These are phyloP conservation scores for Lonicera japonica DNA, from an alignment of 129 eudicot species.

Conservation along the genomic window DNA sequence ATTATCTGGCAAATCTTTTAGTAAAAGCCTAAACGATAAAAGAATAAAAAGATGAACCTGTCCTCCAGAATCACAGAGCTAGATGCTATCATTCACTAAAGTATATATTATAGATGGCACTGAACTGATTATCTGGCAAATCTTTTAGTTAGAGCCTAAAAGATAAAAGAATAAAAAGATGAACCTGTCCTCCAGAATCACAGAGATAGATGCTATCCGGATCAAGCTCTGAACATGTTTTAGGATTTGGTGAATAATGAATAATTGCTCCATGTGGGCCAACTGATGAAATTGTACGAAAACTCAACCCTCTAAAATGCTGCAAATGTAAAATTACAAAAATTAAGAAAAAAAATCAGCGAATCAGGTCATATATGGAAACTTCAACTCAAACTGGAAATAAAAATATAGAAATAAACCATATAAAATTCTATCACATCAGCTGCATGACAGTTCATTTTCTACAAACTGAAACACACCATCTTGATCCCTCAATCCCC, in stretches of 20 bases:
- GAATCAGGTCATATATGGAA: background rate
- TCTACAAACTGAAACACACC: too few species aligned
- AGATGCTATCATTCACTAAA: background rate
- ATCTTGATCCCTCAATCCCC: too few species aligned
- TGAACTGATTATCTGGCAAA: background rate
- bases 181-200: slow-evolving; percentile 99
- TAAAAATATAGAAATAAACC: too few species aligned
- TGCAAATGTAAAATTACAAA: slow-evolving; percentile 35
- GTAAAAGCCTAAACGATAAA: background rate
- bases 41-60: slow-evolving; percentile 50
- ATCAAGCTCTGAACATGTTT: slow-evolving; percentile 91
- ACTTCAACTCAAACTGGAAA: background rate
- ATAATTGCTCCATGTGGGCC: slow-evolving; percentile 96
- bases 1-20: background rate
- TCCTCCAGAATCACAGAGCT: too few species aligned
- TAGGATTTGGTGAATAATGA: slow-evolving; percentile 71
- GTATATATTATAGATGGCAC: background rate
- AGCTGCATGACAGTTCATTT: too few species aligned
- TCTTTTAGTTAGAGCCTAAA: background rate
- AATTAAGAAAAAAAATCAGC: background rate
- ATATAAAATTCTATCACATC: too few species aligned
- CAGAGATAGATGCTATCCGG: slow-evolving; percentile 81
- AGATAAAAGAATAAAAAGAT: slow-evolving; percentile 2
- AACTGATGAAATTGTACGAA: slow-evolving; percentile 96
- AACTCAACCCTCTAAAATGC: slow-evolving; percentile 95